Evolutionary conservation across 441 rosid genomes (phyloP).

Genomic region (Breynia disticha): DNA sequence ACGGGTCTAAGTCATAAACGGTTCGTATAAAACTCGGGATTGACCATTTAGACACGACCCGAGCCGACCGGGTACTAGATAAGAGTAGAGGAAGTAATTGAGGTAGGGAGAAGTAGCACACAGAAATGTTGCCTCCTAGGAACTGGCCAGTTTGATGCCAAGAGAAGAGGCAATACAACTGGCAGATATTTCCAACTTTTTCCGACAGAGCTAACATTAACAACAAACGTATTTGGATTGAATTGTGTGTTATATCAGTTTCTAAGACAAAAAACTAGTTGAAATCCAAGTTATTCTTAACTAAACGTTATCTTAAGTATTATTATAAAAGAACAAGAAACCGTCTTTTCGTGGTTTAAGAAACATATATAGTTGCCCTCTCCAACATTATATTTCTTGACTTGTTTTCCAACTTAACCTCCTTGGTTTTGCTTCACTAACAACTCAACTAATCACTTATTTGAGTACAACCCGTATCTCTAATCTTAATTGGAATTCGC

Average conservation of each 20-base stretch:
- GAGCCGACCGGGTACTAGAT: too few species aligned
- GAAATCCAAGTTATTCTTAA: too few species aligned
- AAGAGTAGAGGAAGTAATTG: background rate
- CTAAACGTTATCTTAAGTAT: too few species aligned
- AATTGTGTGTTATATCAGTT: too few species aligned
- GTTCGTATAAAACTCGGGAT: too few species aligned
- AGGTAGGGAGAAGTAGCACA: background rate
- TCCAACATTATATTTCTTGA: conserved; percentile 4
- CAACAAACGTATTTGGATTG: background rate
- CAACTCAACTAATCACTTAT: conserved; percentile 1
- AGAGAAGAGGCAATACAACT: background rate
- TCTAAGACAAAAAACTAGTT: background rate
- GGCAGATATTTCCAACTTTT: background rate
- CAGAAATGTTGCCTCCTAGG: background rate
- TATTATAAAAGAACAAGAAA: too few species aligned
- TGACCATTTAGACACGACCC: too few species aligned
- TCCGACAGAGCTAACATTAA: background rate
- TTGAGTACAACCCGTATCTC: background rate
- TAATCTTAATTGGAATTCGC: background rate
- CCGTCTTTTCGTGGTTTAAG: too few species aligned
- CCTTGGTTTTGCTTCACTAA: background rate
- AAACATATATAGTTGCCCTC: too few species aligned
- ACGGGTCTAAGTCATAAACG: too few species aligned
- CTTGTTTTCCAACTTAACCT: conserved; percentile 1
- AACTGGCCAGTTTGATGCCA: conserved; percentile 8